Evolutionary conservation across 257 asterid genomes (phyloP).

Genomic region (Lavandula angustifolia): DNA sequence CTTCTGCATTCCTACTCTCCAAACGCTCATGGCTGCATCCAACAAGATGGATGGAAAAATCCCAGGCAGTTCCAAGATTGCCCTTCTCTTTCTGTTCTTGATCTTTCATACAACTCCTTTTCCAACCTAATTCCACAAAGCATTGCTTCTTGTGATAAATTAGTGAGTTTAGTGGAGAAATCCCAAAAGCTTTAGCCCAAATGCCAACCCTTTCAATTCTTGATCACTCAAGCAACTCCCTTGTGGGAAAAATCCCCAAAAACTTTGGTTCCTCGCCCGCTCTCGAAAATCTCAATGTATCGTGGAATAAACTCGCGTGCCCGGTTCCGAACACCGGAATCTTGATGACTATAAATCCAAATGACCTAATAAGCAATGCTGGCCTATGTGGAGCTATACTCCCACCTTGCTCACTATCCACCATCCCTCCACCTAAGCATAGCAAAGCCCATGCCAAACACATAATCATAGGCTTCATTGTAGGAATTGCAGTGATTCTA

Average conservation of each 20-base stretch:
- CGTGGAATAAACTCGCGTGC: conserved; percentile 67
- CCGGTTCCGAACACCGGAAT: conserved; percentile 70
- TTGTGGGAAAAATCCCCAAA: conserved; percentile 62
- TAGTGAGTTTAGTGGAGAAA: conserved; percentile 66
- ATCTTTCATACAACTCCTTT: conserved; percentile 63
- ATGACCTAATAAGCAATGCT: conserved; percentile 60
- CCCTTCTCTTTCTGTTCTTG: conserved; percentile 60
- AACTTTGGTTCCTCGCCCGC: conserved; percentile 69
- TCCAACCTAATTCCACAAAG: conserved; percentile 63
- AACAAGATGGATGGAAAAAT: conserved; percentile 61
- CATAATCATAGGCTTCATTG: conserved; percentile 44
- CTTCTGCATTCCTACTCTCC: conserved; percentile 58
- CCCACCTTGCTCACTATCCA: conserved; percentile 52
- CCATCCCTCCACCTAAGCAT: conserved; percentile 22
- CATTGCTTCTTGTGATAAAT: conserved; percentile 63
- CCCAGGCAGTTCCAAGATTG: conserved; percentile 66
- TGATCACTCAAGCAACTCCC: conserved; percentile 66
- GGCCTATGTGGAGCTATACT: conserved; percentile 78
- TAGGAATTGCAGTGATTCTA: conserved; percentile 47
- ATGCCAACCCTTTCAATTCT: conserved; percentile 64
- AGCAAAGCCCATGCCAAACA: conserved; percentile 47
- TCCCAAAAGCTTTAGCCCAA: conserved; percentile 57
- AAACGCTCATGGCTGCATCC: conserved; percentile 54
- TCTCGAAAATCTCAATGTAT: conserved; percentile 66
- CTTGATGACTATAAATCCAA: conserved; percentile 56